Conservation (phyloP, 108 stramenopile species). For the Aurantiochytrium sp. region DNA sequence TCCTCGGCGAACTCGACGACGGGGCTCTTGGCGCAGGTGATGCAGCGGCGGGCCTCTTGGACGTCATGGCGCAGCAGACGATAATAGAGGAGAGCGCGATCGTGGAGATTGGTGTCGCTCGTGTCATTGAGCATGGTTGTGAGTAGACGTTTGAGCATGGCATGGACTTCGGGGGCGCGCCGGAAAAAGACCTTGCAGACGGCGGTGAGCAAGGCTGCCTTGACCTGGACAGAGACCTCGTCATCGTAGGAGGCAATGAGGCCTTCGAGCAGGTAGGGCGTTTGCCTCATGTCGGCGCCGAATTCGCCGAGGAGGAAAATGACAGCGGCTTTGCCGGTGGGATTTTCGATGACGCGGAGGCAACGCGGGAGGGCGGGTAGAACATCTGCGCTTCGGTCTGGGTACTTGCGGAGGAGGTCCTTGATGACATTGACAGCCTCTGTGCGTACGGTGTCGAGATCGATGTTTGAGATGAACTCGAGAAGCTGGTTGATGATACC, state of each 20-base stretch:
- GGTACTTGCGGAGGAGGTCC: constrained; percentile 70
- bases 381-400: constrained; percentile 57
- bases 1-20: constrained; percentile 66
- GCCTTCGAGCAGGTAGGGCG: constrained; percentile 93
- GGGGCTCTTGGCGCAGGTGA: constrained; percentile 34
- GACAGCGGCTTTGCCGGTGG: constrained; percentile 77
- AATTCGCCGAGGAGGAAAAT: constrained; percentile 94
- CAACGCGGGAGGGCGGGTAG: constrained; percentile 72
- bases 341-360: constrained; percentile 59
- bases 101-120: constrained; percentile 84
- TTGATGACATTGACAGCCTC: constrained; percentile 74
- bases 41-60: constrained; percentile 58
- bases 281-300: constrained; percentile 75
- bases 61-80: constrained; percentile 78
- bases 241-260: constrained; percentile 42
- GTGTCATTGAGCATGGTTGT: constrained; percentile 57
- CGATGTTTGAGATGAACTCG: constrained; percentile 76
- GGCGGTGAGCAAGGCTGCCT: constrained; percentile 61
- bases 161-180: constrained; percentile 91
- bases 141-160: constrained; percentile 87
- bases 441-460: constrained; percentile 66
- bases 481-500: constrained; percentile 73
- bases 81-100: constrained; percentile 93
- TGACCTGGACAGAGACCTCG: constrained; percentile 23
- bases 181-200: constrained; percentile 88